Conservation (phyloP, 345 rosid genomes). For the Draba incana region DNA sequence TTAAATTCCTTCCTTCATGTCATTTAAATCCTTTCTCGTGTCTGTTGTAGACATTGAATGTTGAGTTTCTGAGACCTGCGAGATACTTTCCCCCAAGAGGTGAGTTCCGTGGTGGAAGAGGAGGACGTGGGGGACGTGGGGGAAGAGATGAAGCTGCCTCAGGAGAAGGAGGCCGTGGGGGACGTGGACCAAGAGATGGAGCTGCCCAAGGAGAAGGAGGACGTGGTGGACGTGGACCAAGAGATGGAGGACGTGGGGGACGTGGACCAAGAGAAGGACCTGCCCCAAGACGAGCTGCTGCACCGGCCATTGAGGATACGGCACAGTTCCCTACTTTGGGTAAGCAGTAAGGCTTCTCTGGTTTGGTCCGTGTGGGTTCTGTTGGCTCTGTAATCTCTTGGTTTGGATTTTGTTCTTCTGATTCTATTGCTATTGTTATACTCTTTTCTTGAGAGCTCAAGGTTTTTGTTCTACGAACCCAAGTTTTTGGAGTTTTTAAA, state of each 20-base stretch:
- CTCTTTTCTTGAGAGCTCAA: conserved; percentile 24
- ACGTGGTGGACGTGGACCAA: too few relatives aligned
- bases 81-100: too few relatives aligned
- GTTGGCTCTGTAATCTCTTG: conserved; percentile 24
- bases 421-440: conserved; percentile 17
- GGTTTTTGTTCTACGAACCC: conserved; percentile 33
- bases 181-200: too few relatives aligned
- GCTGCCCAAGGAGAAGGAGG: too few relatives aligned
- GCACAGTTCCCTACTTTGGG: conserved; percentile 77
- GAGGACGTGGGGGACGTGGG: too few relatives aligned
- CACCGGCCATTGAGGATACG: conserved; percentile 65
- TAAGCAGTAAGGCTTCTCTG: conserved; percentile 26
- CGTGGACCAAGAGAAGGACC: conserved; percentile 49
- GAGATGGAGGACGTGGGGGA: conserved; percentile 47
- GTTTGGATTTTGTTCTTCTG: conserved; percentile 36
- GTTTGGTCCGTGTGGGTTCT: conserved; percentile 4
- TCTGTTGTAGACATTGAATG: conserved; percentile 56
- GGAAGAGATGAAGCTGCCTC: too few relatives aligned
- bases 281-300: conserved; percentile 26
- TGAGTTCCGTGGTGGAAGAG: too few relatives aligned
- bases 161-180: too few relatives aligned
- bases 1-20: too few relatives aligned
- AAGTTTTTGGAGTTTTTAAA: conserved; percentile 7
- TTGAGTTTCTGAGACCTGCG: conserved; percentile 64
- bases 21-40: not conserved